phyloP scores from a whole-genome alignment of 2,329 filamentous ascomycete species.

The Diaporthe humulicola region DNA sequence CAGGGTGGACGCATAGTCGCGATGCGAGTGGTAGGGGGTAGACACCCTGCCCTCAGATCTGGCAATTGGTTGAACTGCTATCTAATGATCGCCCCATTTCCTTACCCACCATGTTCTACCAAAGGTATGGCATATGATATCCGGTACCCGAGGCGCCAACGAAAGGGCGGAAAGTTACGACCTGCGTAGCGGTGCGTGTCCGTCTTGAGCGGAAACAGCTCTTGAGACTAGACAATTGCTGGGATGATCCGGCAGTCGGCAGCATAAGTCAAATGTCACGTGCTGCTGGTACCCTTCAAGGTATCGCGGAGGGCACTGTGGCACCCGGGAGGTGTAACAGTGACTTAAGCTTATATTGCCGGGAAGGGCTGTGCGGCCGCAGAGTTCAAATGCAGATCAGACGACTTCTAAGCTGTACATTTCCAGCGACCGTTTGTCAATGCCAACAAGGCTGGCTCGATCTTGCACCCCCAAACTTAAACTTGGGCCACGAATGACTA shows the following conservation, averaged over 20 bases:
- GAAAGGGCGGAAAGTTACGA: conserved; percentile 11
- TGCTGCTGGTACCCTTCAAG: not conserved
- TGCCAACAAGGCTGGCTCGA: not conserved
- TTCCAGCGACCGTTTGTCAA: not conserved
- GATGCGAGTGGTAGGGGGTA: not conserved
- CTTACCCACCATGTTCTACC: not conserved
- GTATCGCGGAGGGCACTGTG: not conserved
- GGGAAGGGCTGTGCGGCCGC: conserved; percentile 23
- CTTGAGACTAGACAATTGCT: conserved; percentile 3
- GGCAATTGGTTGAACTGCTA: conserved; percentile 1
- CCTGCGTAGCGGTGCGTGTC: not conserved
- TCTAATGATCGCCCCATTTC: conserved; percentile 1
- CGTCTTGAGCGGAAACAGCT: conserved; percentile 4
- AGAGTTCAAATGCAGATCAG: conserved; percentile 24
- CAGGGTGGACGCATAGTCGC: not conserved
- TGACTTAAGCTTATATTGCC: conserved; percentile 30
- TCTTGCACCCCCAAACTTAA: not conserved
- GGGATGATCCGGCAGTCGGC: conserved; percentile 21
- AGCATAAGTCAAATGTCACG: not conserved
- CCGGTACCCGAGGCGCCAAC: not conserved
- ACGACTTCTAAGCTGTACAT: not conserved
- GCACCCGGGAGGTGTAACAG: conserved; percentile 13
- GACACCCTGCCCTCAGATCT: not conserved
- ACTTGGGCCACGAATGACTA: not conserved
- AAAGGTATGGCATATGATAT: not conserved